These are phyloP conservation scores for Schizonepeta tenuifolia DNA, from an alignment of 257 asterid species.

Conservation along the genomic window DNA sequence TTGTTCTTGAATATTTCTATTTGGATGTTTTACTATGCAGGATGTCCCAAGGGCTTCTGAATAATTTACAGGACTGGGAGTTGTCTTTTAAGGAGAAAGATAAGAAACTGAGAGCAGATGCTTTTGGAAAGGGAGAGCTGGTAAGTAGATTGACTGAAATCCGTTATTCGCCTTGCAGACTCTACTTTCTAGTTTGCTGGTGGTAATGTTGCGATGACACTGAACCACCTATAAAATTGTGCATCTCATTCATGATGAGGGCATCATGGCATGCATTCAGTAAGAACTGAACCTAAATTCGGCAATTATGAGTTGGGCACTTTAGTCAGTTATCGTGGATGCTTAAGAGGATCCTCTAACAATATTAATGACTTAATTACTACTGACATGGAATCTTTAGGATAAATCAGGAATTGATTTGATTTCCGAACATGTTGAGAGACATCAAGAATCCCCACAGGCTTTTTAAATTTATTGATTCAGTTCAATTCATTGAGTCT, in stretches of 20 bases:
- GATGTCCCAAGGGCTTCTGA: constrained; percentile 75
- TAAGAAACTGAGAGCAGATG: constrained; percentile 67
- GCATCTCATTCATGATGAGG: not conserved
- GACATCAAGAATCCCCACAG: not conserved
- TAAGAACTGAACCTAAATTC: not conserved
- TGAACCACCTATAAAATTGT: not conserved
- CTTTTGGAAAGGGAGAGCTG: constrained; percentile 51
- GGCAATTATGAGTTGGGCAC: not conserved
- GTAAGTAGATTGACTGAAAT: constrained; percentile 43
- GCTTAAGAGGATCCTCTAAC: not conserved
- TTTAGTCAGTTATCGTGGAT: not conserved
- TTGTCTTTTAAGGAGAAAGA: constrained; percentile 72
- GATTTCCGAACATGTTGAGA: not conserved
- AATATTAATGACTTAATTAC: not conserved
- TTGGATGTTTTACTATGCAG: constrained; percentile 46
- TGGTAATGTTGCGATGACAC: not conserved
- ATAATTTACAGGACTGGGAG: constrained; percentile 94
- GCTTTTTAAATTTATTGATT: too few relatives aligned
- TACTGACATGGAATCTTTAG: not conserved
- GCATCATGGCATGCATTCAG: not conserved
- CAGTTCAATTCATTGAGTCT: not conserved
- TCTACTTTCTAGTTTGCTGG: not conserved
- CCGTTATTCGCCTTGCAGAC: not conserved
- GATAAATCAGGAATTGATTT: not conserved
- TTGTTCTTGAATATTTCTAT: constrained; percentile 25